These are phyloP conservation scores for Catunica adiposa DNA, from an alignment of 2,329 filamentous ascomycete genomes.

Conservation along the genomic window DNA sequence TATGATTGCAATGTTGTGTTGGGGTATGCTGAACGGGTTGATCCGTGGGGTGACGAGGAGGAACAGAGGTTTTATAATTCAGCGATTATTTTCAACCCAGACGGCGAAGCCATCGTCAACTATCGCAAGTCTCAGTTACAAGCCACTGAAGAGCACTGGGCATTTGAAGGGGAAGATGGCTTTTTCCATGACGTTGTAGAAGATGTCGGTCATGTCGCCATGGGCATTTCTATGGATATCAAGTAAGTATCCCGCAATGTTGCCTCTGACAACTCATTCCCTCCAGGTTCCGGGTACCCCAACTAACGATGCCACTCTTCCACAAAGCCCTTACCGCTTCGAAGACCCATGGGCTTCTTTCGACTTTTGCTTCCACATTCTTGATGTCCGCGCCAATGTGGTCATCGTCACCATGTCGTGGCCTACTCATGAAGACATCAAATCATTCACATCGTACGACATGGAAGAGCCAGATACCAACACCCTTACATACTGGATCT, in stretches of 20 bases:
- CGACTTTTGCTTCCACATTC: conserved; percentile 34
- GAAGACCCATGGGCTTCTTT: conserved; percentile 15
- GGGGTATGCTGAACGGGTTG: no score
- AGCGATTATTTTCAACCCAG: no score
- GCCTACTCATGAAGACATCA: conserved; percentile 42
- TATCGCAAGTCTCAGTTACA: no score
- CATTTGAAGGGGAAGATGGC: no score
- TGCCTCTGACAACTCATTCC: conserved; percentile 34
- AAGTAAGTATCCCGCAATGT: conserved; percentile 39
- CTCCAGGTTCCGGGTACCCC: no score
- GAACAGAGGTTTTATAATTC: no score
- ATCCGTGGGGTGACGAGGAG: no score
- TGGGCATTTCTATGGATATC: conserved; percentile 44
- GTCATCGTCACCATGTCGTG: conserved; percentile 65
- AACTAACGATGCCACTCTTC: no score
- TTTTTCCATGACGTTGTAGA: conserved; percentile 20
- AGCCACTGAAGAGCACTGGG: no score
- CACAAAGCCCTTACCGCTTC: conserved; percentile 15
- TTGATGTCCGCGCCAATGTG: conserved; percentile 39
- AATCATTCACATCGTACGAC: conserved; percentile 27
- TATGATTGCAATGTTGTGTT: no score
- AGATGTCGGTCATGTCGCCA: conserved; percentile 29
- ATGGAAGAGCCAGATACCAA: conserved; percentile 50
- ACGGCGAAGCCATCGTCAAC: no score
- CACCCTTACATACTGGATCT: conserved; percentile 62